Percentiles rank a stretch among this genome's conserved stretches.
Conservation (phyloP, 352 stramenopile genomes). For the Pythium insidiosum region DNA sequence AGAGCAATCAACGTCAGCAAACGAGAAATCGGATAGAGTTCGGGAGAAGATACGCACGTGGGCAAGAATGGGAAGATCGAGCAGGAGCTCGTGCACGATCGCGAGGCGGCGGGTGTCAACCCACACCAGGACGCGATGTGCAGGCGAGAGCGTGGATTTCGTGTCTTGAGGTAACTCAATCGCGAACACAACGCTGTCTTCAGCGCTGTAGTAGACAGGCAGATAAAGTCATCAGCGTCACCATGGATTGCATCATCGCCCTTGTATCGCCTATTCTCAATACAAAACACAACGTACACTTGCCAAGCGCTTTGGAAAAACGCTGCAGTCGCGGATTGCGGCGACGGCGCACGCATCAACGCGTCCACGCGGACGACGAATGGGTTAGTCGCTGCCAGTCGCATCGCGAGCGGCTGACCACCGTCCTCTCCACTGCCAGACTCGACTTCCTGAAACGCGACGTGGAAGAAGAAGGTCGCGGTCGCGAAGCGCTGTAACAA, state of each 20-base stretch:
- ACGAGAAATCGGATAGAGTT: background rate
- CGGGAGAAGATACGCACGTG: slow-evolving; percentile 28
- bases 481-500: slow-evolving; percentile 52
- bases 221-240: too few species aligned
- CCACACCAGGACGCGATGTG: slow-evolving; percentile 26
- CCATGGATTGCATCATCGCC: too few species aligned
- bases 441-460: slow-evolving; percentile 38
- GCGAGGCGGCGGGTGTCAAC: slow-evolving; percentile 19
- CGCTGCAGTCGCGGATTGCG: background rate
- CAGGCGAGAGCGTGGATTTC: slow-evolving; percentile 19
- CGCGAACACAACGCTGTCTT: slow-evolving; percentile 13
- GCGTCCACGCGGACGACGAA: slow-evolving; percentile 13
- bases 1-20: background rate
- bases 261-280: too few species aligned
- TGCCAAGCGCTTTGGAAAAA: slow-evolving; percentile 14
- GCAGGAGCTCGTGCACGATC: slow-evolving; percentile 31
- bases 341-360: slow-evolving; percentile 5
- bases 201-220: slow-evolving; percentile 9
- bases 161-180: slow-evolving; percentile 5
- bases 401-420: slow-evolving; percentile 1
- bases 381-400: slow-evolving; percentile 10
- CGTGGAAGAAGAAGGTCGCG: slow-evolving; percentile 44
- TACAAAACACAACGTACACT: background rate
- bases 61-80: slow-evolving; percentile 50
- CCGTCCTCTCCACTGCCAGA: slow-evolving; percentile 12